phyloP scores from a whole-genome alignment of 352 stramenopile species.

The Thalassiosira mediterranea region DNA sequence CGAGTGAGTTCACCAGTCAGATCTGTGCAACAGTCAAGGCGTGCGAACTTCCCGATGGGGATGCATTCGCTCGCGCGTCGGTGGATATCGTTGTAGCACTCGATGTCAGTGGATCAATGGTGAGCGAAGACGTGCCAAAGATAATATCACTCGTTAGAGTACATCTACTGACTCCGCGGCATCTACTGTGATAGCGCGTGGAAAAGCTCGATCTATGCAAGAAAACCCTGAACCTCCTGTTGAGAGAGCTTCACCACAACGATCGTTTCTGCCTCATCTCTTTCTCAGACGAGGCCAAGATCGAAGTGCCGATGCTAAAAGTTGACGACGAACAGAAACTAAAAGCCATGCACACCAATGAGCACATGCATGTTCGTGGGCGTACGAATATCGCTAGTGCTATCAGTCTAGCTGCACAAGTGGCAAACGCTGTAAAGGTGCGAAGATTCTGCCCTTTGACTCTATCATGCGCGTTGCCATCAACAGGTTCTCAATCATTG shows the following conservation, averaged over 20 bases:
- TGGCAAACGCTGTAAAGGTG: slow-evolving; percentile 40
- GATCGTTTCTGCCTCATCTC: slow-evolving; percentile 78
- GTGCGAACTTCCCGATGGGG: slow-evolving; percentile 32
- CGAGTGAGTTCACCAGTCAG: slow-evolving; percentile 42
- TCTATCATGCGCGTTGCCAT: too few species aligned
- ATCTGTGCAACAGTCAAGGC: slow-evolving; percentile 56
- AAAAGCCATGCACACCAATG: slow-evolving; percentile 49
- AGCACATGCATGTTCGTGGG: slow-evolving; percentile 47
- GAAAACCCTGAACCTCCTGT: slow-evolving; percentile 67
- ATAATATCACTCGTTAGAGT: too few species aligned
- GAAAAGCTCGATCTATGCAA: slow-evolving; percentile 81
- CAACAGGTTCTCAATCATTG: too few species aligned
- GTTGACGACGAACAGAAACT: slow-evolving; percentile 60
- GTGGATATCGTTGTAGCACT: slow-evolving; percentile 80
- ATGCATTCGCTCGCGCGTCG: slow-evolving; percentile 50
- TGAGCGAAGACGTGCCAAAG: too few species aligned
- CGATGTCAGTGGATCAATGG: slow-evolving; percentile 76
- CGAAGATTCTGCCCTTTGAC: slow-evolving; percentile 6
- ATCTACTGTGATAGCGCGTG: too few species aligned
- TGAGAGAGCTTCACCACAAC: slow-evolving; percentile 61
- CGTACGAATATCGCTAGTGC: slow-evolving; percentile 81
- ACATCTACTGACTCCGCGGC: too few species aligned
- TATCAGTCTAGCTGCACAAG: slow-evolving; percentile 55
- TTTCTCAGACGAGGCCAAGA: slow-evolving; percentile 70
- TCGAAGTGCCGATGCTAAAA: slow-evolving; percentile 58